Evolutionary conservation across 805 yeast species (phyloP).

Genomic region (Debaryomyces castellii): DNA sequence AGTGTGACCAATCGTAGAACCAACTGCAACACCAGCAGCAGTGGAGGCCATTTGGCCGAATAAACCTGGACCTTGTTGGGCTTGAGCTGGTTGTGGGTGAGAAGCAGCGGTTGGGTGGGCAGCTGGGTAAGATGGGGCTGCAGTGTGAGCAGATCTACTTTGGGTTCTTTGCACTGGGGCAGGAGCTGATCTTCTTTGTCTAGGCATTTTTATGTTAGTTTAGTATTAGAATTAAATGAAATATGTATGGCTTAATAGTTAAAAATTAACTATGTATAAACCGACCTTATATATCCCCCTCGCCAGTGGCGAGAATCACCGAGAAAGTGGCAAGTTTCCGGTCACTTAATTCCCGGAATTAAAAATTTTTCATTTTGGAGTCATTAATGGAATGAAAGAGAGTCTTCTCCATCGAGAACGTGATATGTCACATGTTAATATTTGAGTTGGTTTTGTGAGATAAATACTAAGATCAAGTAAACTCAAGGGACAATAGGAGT

Average conservation of each 20-base stretch:
- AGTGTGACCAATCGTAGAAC: constrained; percentile 96
- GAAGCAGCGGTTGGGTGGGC: constrained; percentile 48
- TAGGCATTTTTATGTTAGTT: constrained; percentile 39
- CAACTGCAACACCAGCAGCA: constrained; percentile 99
- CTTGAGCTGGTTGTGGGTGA: constrained; percentile 32
- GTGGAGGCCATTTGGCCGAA: constrained; percentile 98
- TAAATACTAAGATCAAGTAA: too few species aligned
- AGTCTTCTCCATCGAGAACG: background rate
- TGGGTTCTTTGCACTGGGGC: constrained; percentile 49
- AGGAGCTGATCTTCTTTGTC: constrained; percentile 54
- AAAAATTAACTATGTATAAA: background rate
- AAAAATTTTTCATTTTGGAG: background rate
- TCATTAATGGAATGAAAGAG: background rate
- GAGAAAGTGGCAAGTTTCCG: background rate
- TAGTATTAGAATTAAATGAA: background rate
- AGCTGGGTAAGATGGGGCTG: constrained; percentile 49
- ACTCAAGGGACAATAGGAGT: too few species aligned
- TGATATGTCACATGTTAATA: too few species aligned
- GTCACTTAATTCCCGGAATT: background rate
- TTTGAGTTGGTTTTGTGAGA: too few species aligned
- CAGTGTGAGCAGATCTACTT: constrained; percentile 72
- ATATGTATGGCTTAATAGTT: background rate
- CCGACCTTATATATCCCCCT: background rate
- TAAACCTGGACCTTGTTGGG: constrained; percentile 71
- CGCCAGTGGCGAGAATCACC: background rate